These are phyloP conservation scores for Phalaenopsis hybrid DNA, from an alignment of 116 monocot species.

Conservation along the genomic window DNA sequence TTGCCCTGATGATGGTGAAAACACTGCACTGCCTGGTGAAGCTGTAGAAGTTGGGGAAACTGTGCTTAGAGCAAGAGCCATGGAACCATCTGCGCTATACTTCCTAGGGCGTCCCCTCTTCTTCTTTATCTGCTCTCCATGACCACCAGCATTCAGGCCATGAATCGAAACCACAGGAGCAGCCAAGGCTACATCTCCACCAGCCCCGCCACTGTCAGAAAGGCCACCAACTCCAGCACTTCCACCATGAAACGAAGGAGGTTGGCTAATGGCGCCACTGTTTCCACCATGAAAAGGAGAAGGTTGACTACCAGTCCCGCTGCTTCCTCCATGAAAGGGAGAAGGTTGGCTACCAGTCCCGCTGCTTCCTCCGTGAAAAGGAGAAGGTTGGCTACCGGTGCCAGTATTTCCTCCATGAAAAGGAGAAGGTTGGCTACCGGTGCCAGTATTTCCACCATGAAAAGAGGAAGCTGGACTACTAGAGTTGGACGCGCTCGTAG, in stretches of 20 bases:
- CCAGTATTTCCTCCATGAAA: conserved; percentile 12
- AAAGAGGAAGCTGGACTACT: neutral
- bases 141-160: conserved; percentile 34
- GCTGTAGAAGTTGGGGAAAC: conserved; percentile 15
- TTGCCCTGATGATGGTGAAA: conserved; percentile 7
- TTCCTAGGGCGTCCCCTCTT: conserved; percentile 85
- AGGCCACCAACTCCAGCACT: neutral
- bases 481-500: conserved; percentile 11
- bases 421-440: neutral
- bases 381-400: neutral
- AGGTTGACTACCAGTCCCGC: neutral
- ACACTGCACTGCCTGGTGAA: neutral
- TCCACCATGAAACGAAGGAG: neutral
- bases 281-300: too few species aligned
- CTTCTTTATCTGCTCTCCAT: conserved; percentile 43
- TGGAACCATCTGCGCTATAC: conserved; percentile 55
- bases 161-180: conserved; percentile 9
- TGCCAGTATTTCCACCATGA: neutral
- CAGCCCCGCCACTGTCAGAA: neutral
- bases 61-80: conserved; percentile 36
- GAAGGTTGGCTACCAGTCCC: neutral
- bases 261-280: too few species aligned
- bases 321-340: conserved; percentile 16
- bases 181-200: conserved; percentile 9
- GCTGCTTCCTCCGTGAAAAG: conserved; percentile 15